Evolutionary conservation across 495 filamentous ascomycete species (phyloP).

Genomic region (Aspergillus saccharolyticus): DNA sequence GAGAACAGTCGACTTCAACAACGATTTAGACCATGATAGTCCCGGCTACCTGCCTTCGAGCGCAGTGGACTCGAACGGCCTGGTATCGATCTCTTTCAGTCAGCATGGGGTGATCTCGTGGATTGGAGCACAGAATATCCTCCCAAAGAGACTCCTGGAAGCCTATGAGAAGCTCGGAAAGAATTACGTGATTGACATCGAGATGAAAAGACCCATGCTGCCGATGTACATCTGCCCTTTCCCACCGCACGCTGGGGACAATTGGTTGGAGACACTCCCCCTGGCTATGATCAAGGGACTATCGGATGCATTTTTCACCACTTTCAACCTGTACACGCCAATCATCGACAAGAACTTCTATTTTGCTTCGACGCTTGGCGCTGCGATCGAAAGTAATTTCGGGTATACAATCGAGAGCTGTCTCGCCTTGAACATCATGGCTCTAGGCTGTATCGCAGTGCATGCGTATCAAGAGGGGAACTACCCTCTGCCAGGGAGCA

Average conservation of each 20-base stretch:
- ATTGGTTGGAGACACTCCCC: conserved; percentile 39
- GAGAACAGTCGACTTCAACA: conserved; percentile 23
- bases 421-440: conserved; percentile 41
- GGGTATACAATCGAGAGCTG: conserved; percentile 44
- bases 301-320: conserved; percentile 41
- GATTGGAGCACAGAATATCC: conserved; percentile 37
- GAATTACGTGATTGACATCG: conserved; percentile 44
- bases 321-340: conserved; percentile 43
- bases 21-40: conserved; percentile 37
- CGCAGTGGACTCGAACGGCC: conserved; percentile 27
- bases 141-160: conserved; percentile 33
- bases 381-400: conserved; percentile 40
- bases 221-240: conserved; percentile 40
- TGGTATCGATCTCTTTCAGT: conserved; percentile 44
- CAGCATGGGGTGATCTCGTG: conserved; percentile 46
- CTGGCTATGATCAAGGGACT: conserved; percentile 41
- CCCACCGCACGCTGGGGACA: conserved; percentile 33
- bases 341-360: conserved; percentile 47
- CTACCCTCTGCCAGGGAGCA: conserved; percentile 37
- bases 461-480: conserved; percentile 41
- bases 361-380: conserved; percentile 40
- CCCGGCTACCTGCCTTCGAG: conserved; percentile 12
- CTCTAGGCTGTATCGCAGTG: conserved; percentile 41
- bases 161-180: conserved; percentile 38
- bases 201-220: conserved; percentile 35